Conservation (phyloP, 78 protist genomes). For the Polysphondylium violaceum region DNA sequence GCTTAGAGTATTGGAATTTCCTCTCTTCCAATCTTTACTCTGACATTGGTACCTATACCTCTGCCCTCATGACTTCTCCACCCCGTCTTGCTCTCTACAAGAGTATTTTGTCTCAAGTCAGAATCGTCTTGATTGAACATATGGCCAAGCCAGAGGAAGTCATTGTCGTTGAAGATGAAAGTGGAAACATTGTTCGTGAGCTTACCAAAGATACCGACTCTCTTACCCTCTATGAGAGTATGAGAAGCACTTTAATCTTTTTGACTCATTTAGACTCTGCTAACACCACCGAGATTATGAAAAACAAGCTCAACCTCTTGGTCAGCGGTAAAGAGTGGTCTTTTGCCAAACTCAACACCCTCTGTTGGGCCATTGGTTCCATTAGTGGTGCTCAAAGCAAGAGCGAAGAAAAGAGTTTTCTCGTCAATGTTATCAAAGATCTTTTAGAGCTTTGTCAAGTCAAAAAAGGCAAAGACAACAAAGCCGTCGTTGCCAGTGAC, state of each 20-base stretch:
- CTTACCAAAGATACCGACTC: slow-evolving; percentile 90
- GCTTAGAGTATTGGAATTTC: slow-evolving; percentile 97
- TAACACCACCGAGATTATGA: slow-evolving; percentile 96
- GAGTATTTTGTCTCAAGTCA: slow-evolving; percentile 86
- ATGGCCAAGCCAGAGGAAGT: slow-evolving; percentile 99
- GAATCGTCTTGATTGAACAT: slow-evolving; percentile 90
- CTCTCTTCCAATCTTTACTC: slow-evolving; percentile 64
- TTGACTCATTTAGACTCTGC: slow-evolving; percentile 96
- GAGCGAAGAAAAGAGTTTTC: slow-evolving; percentile 95
- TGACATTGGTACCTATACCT: slow-evolving; percentile 39
- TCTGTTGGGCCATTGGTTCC: slow-evolving; percentile 99
- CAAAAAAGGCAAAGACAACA: slow-evolving; percentile 97
- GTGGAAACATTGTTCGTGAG: slow-evolving; percentile 97
- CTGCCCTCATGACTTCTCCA: slow-evolving; percentile 22
- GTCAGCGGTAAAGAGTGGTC: slow-evolving; percentile 86
- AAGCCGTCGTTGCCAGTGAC: slow-evolving; percentile 99
- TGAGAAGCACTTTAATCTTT: slow-evolving; percentile 90
- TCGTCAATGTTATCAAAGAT: slow-evolving; percentile 98
- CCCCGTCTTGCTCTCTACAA: slow-evolving; percentile 83
- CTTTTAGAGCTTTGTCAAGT: slow-evolving; percentile 95
- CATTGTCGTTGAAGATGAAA: slow-evolving; percentile 96
- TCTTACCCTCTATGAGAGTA: slow-evolving; percentile 90
- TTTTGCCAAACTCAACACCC: slow-evolving; percentile 91
- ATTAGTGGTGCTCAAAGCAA: slow-evolving; percentile 97
- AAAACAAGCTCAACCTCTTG: slow-evolving; percentile 74